These are phyloP conservation scores for Ophiostoma ips DNA, from an alignment of 2,329 filamentous ascomycete species.

Conservation along the genomic window DNA sequence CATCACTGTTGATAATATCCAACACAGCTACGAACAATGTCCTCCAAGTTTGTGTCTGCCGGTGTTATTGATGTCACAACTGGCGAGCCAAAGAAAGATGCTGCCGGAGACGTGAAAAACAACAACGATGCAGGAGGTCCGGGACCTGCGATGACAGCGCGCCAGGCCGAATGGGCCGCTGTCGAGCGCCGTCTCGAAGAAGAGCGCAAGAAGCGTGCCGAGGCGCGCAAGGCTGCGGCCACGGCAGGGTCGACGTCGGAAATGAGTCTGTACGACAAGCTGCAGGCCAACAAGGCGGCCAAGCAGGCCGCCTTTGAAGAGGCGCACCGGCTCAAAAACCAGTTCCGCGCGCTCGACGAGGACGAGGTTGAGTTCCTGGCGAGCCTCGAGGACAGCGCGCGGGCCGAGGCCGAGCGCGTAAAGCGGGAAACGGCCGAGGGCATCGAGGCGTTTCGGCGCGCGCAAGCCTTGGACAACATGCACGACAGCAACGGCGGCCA, in stretches of 20 bases:
- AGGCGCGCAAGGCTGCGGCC: slow-evolving; percentile 26
- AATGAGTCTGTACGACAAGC: slow-evolving; percentile 55
- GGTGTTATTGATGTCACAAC: slow-evolving; percentile 33
- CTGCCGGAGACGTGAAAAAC: background rate
- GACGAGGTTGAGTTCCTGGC: slow-evolving; percentile 67
- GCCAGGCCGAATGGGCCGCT: slow-evolving; percentile 42
- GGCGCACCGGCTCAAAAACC: slow-evolving; percentile 54
- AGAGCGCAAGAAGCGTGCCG: slow-evolving; percentile 38
- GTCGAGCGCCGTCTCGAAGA: slow-evolving; percentile 52
- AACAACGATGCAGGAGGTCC: background rate
- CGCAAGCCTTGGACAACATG: no score
- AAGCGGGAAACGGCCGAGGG: slow-evolving; percentile 42
- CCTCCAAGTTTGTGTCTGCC: slow-evolving; percentile 41
- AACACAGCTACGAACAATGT: no score
- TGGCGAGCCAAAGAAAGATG: slow-evolving; percentile 13
- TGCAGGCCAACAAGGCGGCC: slow-evolving; percentile 74
- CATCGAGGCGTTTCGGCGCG: slow-evolving; percentile 38
- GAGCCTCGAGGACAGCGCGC: slow-evolving; percentile 35
- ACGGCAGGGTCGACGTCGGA: slow-evolving; percentile 29
- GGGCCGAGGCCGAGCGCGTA: slow-evolving; percentile 39
- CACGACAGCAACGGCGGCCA: background rate
- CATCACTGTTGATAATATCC: no score
- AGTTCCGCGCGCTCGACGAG: slow-evolving; percentile 64
- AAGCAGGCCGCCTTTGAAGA: slow-evolving; percentile 78
- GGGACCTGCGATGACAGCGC: slow-evolving; percentile 3